Evolutionary conservation across 495 filamentous ascomycete species (phyloP).

Genomic region (Bathelium albidoporum): DNA sequence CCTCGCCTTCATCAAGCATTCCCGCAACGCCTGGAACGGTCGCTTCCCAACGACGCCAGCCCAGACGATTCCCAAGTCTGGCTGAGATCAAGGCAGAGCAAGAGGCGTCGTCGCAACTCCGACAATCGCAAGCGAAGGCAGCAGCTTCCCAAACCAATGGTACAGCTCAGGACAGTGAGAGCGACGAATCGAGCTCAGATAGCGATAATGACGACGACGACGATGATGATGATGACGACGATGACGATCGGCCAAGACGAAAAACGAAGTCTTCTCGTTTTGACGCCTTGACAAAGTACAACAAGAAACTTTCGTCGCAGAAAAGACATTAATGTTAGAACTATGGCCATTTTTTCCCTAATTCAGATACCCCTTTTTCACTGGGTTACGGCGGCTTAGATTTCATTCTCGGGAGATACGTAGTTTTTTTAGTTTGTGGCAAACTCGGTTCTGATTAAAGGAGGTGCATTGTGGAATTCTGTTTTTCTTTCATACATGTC

Average conservation of each 20-base stretch:
- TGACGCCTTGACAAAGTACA: neutral
- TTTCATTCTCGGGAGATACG: too few relatives aligned
- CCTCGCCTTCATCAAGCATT: neutral
- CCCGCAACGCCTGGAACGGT: neutral
- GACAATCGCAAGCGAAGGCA: neutral
- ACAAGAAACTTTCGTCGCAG: neutral
- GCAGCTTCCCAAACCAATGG: neutral
- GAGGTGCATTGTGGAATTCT: too few relatives aligned
- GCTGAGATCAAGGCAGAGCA: neutral
- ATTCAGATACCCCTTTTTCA: neutral
- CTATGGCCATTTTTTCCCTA: neutral
- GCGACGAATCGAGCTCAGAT: neutral
- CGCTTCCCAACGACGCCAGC: neutral
- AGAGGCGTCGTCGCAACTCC: neutral
- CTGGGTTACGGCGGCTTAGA: neutral
- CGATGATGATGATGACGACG: neutral
- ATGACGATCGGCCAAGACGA: neutral
- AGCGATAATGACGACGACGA: neutral
- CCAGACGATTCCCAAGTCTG: neutral
- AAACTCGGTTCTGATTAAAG: too few relatives aligned
- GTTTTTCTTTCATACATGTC: too few relatives aligned
- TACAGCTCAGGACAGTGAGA: neutral
- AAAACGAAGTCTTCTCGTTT: neutral
- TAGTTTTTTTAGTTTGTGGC: too few relatives aligned
- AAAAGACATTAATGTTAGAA: neutral